These are phyloP conservation scores for Curvularia sp. DNA, from an alignment of 2,329 filamentous ascomycete genomes.

Conservation along the genomic window DNA sequence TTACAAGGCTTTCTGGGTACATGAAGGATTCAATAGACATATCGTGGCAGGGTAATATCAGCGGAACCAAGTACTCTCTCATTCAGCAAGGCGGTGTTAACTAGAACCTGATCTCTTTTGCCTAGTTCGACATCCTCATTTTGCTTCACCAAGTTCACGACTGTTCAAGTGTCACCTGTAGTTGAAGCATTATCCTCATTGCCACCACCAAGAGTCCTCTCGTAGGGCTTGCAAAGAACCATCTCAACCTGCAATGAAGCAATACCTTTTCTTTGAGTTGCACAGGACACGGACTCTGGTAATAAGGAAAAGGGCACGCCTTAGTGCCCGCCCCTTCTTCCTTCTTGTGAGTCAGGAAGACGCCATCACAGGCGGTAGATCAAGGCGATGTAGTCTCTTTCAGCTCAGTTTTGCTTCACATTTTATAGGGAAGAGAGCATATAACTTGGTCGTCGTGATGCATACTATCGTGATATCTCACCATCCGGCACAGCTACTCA, in stretches of 20 bases:
- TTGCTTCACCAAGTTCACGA: not conserved
- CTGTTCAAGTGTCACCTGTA: not conserved
- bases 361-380: not conserved
- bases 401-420: not conserved
- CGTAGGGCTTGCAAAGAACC: not conserved
- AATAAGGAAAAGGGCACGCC: not conserved
- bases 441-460: not conserved
- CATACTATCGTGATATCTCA: not conserved
- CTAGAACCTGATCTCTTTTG: not conserved
- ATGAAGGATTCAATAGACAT: not conserved
- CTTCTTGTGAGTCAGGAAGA: not conserved
- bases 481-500: not conserved
- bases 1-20: not conserved
- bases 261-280: not conserved
- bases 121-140: not conserved
- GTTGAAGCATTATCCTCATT: not conserved
- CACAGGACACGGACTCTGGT: not conserved
- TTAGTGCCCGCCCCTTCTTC: not conserved
- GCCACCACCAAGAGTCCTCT: conserved; percentile 3
- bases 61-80: not conserved
- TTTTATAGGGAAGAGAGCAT: not conserved
- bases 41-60: no score
- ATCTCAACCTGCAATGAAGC: conserved; percentile 12
- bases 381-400: not conserved
- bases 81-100: not conserved